A percentile compares a stretch with the other conserved stretches of the same genome.
Conservation (phyloP, 1,284 basidiomycete species). For the Marasmius sp. region DNA sequence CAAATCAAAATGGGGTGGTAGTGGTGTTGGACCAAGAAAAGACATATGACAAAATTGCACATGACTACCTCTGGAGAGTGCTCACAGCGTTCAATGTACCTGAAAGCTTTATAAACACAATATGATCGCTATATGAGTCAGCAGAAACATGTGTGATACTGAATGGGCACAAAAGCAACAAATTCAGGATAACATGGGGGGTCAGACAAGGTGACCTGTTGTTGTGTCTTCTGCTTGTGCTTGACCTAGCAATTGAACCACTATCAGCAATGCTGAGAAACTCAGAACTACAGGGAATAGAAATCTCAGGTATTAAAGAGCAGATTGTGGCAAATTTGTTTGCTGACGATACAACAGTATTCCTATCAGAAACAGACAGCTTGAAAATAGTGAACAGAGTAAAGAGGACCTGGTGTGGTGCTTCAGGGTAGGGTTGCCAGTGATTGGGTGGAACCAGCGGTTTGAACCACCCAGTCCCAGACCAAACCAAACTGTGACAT, state of each 20-base stretch:
- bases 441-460: no score
- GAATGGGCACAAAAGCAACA: constrained; percentile 17
- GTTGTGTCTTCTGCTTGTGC: constrained; percentile 32
- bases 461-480: no score
- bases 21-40: constrained; percentile 1
- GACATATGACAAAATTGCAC: not conserved
- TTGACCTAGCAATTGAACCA: constrained; percentile 28
- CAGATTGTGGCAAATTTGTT: constrained; percentile 15
- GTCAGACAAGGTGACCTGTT: constrained; percentile 28
- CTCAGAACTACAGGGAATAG: constrained; percentile 19
- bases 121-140: constrained; percentile 17
- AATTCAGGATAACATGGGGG: constrained; percentile 19
- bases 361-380: constrained; percentile 15
- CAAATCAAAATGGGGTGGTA: not conserved
- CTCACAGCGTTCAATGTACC: constrained; percentile 13
- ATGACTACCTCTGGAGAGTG: constrained; percentile 18
- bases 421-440: constrained; percentile 5
- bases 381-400: constrained; percentile 7
- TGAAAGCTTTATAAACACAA: constrained; percentile 10
- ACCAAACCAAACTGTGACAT: no score
- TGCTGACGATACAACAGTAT: constrained; percentile 19
- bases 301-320: constrained; percentile 11
- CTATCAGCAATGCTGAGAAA: constrained; percentile 17
- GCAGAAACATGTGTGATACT: constrained; percentile 20
- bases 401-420: constrained; percentile 20